A percentile compares a stretch with the other conserved stretches of the same genome.
phyloP scores from a whole-genome alignment of 1,284 basidiomycete genomes.

The Sporisorium iseilematis-ciliati region DNA sequence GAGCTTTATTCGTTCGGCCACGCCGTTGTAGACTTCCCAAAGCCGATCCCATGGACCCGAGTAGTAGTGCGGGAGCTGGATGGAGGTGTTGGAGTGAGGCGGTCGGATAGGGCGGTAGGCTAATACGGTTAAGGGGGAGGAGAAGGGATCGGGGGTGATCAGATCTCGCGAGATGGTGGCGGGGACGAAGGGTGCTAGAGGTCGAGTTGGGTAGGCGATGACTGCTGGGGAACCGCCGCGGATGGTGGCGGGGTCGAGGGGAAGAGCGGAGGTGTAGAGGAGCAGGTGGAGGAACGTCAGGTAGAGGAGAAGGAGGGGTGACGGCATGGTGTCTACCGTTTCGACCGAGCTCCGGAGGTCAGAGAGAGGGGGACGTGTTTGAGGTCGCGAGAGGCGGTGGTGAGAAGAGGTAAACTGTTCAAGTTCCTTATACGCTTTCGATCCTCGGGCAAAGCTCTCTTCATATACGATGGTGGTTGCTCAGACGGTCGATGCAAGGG shows the following conservation, averaged over 20 bases:
- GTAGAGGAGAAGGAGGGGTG: neutral
- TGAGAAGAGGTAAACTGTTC: too few relatives aligned
- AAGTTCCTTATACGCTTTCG: too few relatives aligned
- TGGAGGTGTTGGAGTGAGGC: neutral
- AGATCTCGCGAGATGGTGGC: neutral
- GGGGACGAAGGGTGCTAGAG: neutral
- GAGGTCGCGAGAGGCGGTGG: too few relatives aligned
- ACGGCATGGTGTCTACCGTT: neutral
- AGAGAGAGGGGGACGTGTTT: neutral
- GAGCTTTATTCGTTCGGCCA: conserved; percentile 2
- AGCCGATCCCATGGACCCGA: conserved; percentile 27
- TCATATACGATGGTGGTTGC: too few relatives aligned
- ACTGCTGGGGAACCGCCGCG: neutral
- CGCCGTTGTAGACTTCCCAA: conserved; percentile 6
- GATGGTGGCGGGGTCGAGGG: neutral
- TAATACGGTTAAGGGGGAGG: neutral
- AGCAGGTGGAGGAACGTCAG: neutral
- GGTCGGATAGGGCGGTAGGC: neutral
- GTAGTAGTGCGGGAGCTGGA: neutral
- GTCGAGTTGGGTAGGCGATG: neutral
- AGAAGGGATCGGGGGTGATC: neutral
- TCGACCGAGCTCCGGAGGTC: too few relatives aligned
- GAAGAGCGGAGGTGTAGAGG: neutral
- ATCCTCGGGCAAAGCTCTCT: too few relatives aligned
- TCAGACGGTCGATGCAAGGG: too few relatives aligned